These are phyloP conservation scores for Hysterium pulicare DNA, from an alignment of 2,329 filamentous ascomycete genomes.

Conservation along the genomic window DNA sequence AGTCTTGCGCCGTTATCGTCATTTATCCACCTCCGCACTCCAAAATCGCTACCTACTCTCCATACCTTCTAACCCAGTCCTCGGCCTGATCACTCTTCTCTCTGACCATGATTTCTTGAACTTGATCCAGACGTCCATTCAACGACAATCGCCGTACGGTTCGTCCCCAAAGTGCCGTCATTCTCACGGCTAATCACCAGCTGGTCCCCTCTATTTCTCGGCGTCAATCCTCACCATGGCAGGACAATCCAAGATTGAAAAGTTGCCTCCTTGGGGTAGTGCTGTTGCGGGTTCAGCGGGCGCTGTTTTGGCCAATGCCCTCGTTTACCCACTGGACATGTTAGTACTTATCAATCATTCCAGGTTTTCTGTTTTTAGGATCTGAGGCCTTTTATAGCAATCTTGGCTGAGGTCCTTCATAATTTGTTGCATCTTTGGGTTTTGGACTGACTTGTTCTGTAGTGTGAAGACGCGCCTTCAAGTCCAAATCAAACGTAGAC, in stretches of 20 bases:
- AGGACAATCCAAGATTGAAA: conserved; percentile 60
- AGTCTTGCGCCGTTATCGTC: no score
- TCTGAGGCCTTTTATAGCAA: no score
- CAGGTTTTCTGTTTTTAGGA: no score
- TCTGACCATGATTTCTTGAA: no score
- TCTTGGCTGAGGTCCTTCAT: no score
- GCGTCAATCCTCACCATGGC: no score
- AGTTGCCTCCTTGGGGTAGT: conserved; percentile 85
- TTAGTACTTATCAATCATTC: conserved; percentile 48
- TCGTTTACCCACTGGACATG: conserved; percentile 97
- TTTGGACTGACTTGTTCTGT: conserved; percentile 13
- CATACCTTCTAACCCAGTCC: background rate
- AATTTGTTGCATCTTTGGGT: no score
- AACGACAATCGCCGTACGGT: no score
- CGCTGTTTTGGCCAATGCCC: conserved; percentile 87
- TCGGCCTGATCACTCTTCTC: background rate
- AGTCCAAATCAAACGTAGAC: conserved; percentile 74
- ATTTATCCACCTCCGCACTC: background rate
- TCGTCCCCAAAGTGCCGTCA: no score
- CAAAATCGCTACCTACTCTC: background rate
- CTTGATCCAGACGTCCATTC: no score
- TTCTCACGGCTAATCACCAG: no score
- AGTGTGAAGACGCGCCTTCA: conserved; percentile 96
- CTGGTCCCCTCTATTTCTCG: no score
- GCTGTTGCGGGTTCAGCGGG: conserved; percentile 90